Percentiles rank a stretch among this genome's conserved stretches.
These are phyloP conservation scores for Scleroderma bovista DNA, from an alignment of 768 basidiomycete genomes.

Conservation along the genomic window DNA sequence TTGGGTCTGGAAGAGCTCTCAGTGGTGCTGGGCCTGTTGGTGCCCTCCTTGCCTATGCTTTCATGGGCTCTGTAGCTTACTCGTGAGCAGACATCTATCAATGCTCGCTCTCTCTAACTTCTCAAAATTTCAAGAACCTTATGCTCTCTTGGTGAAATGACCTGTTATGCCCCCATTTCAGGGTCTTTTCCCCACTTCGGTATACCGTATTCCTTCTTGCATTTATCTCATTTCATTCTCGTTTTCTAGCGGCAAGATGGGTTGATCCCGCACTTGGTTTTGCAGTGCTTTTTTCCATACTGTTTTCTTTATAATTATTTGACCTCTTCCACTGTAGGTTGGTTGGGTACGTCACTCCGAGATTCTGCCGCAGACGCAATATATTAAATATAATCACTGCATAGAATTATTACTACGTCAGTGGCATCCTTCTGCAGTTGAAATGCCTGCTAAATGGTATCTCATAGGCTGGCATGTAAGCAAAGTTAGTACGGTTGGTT, in stretches of 20 bases:
- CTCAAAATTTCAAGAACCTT: conserved; percentile 44
- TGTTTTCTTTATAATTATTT: neutral
- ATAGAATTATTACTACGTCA: conserved; percentile 51
- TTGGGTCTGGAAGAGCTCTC: conserved; percentile 63
- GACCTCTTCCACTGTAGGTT: conserved; percentile 6
- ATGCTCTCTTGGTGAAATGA: conserved; percentile 75
- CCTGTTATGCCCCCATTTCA: conserved; percentile 70
- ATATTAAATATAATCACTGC: neutral
- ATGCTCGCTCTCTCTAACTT: conserved; percentile 21
- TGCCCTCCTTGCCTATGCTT: conserved; percentile 55
- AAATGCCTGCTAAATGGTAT: no score
- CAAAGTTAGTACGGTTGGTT: neutral
- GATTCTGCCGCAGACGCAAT: neutral
- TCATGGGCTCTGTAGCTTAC: conserved; percentile 66
- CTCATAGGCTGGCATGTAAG: conserved; percentile 6
- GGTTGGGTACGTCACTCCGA: conserved; percentile 35
- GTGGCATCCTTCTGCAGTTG: conserved; percentile 14
- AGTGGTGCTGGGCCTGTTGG: conserved; percentile 59
- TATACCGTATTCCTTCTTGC: conserved; percentile 9
- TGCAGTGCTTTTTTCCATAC: conserved; percentile 37
- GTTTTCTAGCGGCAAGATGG: conserved; percentile 43
- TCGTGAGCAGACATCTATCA: conserved; percentile 43
- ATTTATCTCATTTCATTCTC: neutral
- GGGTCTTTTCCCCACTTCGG: conserved; percentile 78
- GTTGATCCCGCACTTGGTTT: conserved; percentile 60